Base-by-base conservation (phyloP, 2,329 filamentous ascomycete genomes). In the Metarhizium humberi region DNA sequence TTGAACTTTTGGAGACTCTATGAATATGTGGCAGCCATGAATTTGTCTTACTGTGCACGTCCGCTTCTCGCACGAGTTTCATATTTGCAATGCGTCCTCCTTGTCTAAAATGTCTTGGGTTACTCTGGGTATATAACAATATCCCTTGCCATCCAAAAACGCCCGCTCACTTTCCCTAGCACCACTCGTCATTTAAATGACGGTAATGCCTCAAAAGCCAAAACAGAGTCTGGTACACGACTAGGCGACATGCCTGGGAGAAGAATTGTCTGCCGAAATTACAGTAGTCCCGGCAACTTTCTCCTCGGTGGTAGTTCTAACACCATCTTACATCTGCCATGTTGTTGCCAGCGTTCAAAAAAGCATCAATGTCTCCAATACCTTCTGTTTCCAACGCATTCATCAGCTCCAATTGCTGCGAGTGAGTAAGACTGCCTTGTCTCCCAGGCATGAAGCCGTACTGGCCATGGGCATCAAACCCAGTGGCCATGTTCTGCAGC, bases 341-440 rank as follows among this genome's bases (percentile, higher is more conserved):
- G 11, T 60, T 57, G 10, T 59, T 62, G 1, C 61, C 65, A 2
- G 65, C 70, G 71, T 72, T 82, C 61, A 86, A 69, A 55, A 83
- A 82, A 14, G 76, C 75, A 59, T 85, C 78, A 61, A 86, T 85
- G 52, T 85, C 82, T 30, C 73, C 74, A 66, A 85, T 72, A 0
- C 83, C 84, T 60, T 86, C 81, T 61, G 75, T 87, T 68, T 94
- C 88, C 38, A 95, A 78, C 51, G 85, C 84, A 55, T 85, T 83
- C 87, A 95, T 90, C 42, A 95, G 75, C 73, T 95, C 88, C 59
- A 86, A 73, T 70, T 94, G 90, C 69, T 95, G 89, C 64, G 90
- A 82, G 59, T 91, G 86, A 57, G 85, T 92, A 36, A 95, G 74
- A 57, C 79, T 88, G 60, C 84, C 90, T 63, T 82, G 83, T 57